Evolutionary conservation across 352 stramenopile species (phyloP), one percentile per base, ranked within the genome.

Genomic region (Phytophthora gonapodyides): DNA sequence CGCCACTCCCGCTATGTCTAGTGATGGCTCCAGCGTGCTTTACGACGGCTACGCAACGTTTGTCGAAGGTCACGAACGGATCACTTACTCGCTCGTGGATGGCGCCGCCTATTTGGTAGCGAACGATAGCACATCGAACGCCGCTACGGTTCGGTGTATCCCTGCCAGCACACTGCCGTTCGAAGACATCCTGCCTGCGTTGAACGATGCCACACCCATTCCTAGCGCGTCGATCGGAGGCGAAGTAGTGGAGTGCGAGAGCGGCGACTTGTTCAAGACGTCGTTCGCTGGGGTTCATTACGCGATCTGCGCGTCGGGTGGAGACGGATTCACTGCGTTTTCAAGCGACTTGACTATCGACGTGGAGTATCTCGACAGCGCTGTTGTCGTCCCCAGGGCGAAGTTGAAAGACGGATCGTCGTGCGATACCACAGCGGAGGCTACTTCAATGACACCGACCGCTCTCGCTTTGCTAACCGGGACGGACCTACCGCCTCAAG

Each of bases 41-140:
- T 75, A 75, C 16, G 47, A 75, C n/a, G 66, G 63, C 38, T 71
- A 71, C 37, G 45, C 69, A 17, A 67, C 54, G 6, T 72, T 73
- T 34, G 16, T 70, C 17, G 66, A 70, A 2, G 57, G 61, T 10
- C 24, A 57, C 9, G 48, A 41, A 5, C 36, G 31, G 8, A 41
- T 71, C 35, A 78, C 61, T 40, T 82, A 79, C 56, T 30, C 57
- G 7, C 35, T 79, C 4, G 55, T 76, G 7, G 43, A 73, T 27
- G 63, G 71, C 0, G 41, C 57, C 27, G 19, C 51, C 0, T 82
- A 75, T n/a, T 38, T 68, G 17, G 54, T 58, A 16, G 71, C 63
- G 13, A 65, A 60, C 27, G 54, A 57, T 42, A 59, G 31, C 40
- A 47, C 38, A 13, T 62, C 24, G 6, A 48, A 59, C 17, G 44